These are phyloP conservation scores for Rhizophagus sp. DNA, from an alignment of 192 early-diverging fungal genomes.

Conservation along the genomic window DNA sequence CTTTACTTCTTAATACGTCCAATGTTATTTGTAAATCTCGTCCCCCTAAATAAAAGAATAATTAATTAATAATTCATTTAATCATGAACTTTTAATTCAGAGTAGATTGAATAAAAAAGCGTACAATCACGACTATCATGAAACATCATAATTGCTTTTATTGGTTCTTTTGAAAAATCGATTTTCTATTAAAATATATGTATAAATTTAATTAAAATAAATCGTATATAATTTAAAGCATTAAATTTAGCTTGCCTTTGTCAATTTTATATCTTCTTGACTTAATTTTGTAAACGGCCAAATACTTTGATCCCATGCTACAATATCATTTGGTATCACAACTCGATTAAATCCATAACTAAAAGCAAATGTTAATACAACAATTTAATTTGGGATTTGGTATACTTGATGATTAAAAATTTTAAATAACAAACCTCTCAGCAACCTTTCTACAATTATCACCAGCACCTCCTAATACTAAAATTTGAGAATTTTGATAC, in stretches of 20 bases:
- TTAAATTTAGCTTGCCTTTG: conserved; percentile 22
- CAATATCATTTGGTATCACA: conserved; percentile 67
- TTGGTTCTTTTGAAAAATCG: conserved; percentile 50
- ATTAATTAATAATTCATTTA: neutral
- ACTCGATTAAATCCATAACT: conserved; percentile 74
- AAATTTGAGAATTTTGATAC: conserved; percentile 64
- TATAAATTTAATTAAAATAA: neutral
- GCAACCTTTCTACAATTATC: conserved; percentile 64
- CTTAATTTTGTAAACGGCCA: conserved; percentile 65
- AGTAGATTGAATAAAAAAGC: neutral
- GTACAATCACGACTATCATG: conserved; percentile 82
- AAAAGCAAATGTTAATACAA: neutral
- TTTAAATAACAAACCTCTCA: conserved; percentile 62
- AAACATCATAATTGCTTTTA: conserved; percentile 78
- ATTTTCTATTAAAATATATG: conserved; percentile 30
- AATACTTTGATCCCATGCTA: conserved; percentile 58
- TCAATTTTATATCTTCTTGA: conserved; percentile 12
- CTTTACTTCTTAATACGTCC: conserved; percentile 65
- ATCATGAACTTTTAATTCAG: neutral
- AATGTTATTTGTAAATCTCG: conserved; percentile 79
- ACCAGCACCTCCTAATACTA: conserved; percentile 74
- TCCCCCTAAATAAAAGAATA: conserved; percentile 53
- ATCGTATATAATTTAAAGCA: neutral
- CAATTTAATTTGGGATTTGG: too few relatives aligned
- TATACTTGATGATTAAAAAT: conserved; percentile 14